Base-by-base conservation (phyloP, 1,284 basidiomycete genomes). In the Ceratorhiza oryzae-sativae region DNA sequence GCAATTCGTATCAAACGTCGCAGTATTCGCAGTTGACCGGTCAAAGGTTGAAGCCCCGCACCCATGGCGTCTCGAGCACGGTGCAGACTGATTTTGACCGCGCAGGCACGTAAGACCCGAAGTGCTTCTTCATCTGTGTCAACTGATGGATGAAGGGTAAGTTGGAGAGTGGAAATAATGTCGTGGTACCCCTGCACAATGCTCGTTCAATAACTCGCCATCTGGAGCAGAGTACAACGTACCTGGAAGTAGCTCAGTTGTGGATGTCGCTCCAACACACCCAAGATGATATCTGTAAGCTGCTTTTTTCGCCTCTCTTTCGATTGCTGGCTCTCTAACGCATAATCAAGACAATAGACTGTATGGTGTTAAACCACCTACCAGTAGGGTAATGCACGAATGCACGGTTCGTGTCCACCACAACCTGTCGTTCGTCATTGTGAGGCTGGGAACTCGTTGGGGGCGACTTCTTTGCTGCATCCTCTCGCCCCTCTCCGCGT, bases 21-120 rank as follows among this genome's bases (percentile, higher is more conserved):
- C 72, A 93, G 82, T 4, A 93, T 83, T 59, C 90, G 86, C 61
- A 98, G 81, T 63, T 95, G 83, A 4, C 93, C 94, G 61, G 97
- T 86, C 56, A 97, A 84, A 2, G 95, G 94, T 67, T 94, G 92
- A 9, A 98, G 84, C 6, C 89, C 90, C 18, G 83, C 79, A 0
- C 94, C 91, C 95, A 97, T 97, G 0, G 92, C 90, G 79, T 98
- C 95, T 67, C 95, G 84, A 3, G 97, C 83, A 30, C 94, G 83
- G 75, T 94, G 90, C 51, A 97, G 81, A 71, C 91, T 93, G 75
- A 97, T 77, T 77, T 92, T 87, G 82, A 91, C 88, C 62, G 85
- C 84, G 74, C 87, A 87, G 20, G 80, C 81, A 25, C 91, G 77
- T 73, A 88, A 86, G 27, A 87, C 73, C 78, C 1, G 90, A 39